Evolutionary conservation across 2,329 filamentous ascomycete species (phyloP).

Genomic region (Cytospora leucostoma): DNA sequence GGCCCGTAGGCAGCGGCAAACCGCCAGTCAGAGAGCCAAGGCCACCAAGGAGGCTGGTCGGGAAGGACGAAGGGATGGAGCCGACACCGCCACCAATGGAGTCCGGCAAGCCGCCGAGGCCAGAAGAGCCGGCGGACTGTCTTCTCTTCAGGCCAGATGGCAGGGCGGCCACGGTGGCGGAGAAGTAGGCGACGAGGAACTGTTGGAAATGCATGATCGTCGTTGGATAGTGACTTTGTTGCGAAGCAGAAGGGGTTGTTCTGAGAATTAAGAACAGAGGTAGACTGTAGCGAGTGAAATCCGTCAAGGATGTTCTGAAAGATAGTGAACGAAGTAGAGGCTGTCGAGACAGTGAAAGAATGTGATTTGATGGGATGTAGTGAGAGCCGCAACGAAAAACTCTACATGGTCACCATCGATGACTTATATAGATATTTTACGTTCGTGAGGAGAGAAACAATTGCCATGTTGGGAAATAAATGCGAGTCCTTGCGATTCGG

Average conservation of each 20-base stretch:
- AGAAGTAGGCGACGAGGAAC: constrained; percentile 15
- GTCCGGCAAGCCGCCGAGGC: not conserved
- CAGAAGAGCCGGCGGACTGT: constrained; percentile 1
- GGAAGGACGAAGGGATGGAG: not conserved
- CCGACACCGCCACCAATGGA: not conserved
- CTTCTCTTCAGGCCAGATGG: not conserved
- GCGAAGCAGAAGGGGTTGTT: not conserved
- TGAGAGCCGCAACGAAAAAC: not conserved
- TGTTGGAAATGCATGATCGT: constrained; percentile 11
- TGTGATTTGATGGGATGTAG: not conserved
- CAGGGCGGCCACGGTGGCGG: constrained; percentile 9
- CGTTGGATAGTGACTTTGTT: not conserved
- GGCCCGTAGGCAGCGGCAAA: not conserved
- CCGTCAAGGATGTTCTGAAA: constrained; percentile 7
- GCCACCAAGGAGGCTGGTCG: not conserved
- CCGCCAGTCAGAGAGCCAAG: not conserved
- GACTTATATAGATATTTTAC: not conserved
- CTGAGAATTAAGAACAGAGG: not conserved
- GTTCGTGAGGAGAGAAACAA: not conserved
- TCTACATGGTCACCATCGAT: not conserved
- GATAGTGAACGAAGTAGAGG: not conserved
- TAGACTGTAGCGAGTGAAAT: not conserved
- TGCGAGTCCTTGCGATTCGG: constrained; percentile 1
- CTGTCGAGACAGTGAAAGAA: not conserved
- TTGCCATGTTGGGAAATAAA: constrained; percentile 1